These are phyloP conservation scores for Sporobolus alterniflorus DNA, from an alignment of 202 grass and related monocot species.

Conservation along the genomic window DNA sequence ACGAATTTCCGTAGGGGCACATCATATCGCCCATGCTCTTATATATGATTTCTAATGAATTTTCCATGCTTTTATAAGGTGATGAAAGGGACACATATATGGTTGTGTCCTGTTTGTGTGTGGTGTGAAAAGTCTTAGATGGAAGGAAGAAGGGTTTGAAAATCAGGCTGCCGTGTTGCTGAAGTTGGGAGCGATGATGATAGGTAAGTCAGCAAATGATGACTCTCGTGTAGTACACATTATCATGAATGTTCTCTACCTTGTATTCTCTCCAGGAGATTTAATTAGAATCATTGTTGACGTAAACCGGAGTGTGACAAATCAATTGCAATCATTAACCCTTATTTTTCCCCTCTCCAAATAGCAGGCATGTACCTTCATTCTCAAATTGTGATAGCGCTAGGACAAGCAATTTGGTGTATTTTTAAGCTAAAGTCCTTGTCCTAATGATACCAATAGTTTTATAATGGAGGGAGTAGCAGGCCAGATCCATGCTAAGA, in stretches of 20 bases:
- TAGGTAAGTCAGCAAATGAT: neutral
- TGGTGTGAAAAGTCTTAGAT: conserved; percentile 12
- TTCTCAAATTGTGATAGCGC: no score
- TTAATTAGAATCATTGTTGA: neutral
- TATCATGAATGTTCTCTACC: neutral
- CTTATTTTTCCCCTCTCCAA: no score
- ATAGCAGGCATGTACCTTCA: no score
- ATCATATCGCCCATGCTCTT: neutral
- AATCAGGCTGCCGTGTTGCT: neutral
- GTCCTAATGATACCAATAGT: no score
- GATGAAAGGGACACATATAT: neutral
- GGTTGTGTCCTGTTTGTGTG: neutral
- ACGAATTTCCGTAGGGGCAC: neutral
- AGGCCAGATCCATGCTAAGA: no score
- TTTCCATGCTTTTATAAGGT: neutral
- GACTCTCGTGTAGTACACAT: neutral
- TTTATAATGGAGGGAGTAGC: no score
- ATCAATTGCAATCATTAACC: neutral
- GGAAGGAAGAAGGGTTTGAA: neutral
- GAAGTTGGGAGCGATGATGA: neutral
- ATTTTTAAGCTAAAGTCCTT: no score
- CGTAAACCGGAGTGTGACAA: neutral
- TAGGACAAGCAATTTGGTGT: no score
- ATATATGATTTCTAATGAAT: neutral
- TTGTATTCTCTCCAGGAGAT: neutral